A percentile compares a stretch with the other conserved stretches of the same genome.
These are phyloP conservation scores for Pseudogymnoascus sp. DNA, from an alignment of 2,329 filamentous ascomycete genomes.

Conservation along the genomic window DNA sequence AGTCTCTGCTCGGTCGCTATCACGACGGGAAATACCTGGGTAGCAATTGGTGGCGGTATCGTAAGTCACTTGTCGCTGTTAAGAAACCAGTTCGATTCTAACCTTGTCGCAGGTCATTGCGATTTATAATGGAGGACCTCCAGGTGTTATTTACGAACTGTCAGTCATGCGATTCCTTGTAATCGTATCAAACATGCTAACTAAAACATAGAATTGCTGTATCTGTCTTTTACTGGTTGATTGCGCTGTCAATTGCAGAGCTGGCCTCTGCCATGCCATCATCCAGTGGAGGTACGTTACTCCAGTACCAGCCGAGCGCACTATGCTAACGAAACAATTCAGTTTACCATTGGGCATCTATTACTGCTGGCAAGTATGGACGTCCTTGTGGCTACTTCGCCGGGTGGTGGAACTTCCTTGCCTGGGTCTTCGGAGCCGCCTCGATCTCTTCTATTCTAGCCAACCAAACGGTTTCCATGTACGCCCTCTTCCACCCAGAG, in stretches of 20 bases:
- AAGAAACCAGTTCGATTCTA: not conserved
- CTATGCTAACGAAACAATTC: not conserved
- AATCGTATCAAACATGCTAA: not conserved
- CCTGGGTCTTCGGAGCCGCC: slow-evolving; percentile 29
- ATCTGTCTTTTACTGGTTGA: slow-evolving; percentile 47
- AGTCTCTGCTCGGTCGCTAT: slow-evolving; percentile 20
- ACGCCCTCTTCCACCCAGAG: slow-evolving; percentile 34
- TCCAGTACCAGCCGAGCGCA: not conserved
- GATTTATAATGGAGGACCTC: slow-evolving; percentile 50
- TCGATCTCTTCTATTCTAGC: slow-evolving; percentile 10
- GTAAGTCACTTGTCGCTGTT: slow-evolving; percentile 30
- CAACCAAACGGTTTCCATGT: slow-evolving; percentile 11
- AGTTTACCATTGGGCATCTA: slow-evolving; percentile 53
- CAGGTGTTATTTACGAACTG: slow-evolving; percentile 54
- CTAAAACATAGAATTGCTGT: slow-evolving; percentile 26
- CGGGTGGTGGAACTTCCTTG: slow-evolving; percentile 41
- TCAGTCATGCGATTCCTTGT: slow-evolving; percentile 1
- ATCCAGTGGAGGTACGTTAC: slow-evolving; percentile 36
- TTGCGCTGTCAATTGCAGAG: slow-evolving; percentile 53
- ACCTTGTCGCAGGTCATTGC: slow-evolving; percentile 28
- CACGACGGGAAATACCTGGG: slow-evolving; percentile 38
- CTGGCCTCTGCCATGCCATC: slow-evolving; percentile 55
- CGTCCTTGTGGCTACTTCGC: slow-evolving; percentile 37
- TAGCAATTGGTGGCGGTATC: slow-evolving; percentile 40
- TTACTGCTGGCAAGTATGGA: slow-evolving; percentile 41